phyloP scores from a whole-genome alignment of 2,329 filamentous ascomycete species.

The Trematosphaeria pertusa region DNA sequence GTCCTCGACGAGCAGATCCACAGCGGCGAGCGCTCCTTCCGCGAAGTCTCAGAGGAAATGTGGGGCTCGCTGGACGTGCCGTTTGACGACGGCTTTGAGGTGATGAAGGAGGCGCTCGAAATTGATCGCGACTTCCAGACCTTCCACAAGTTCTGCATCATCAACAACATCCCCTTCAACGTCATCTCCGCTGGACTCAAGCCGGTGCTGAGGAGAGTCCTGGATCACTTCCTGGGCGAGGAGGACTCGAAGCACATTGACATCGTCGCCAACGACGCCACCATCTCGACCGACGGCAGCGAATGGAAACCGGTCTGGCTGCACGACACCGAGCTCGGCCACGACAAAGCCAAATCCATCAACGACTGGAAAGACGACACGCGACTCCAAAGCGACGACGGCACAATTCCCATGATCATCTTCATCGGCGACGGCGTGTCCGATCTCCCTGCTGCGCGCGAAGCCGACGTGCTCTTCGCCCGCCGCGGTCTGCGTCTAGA shows the following conservation, averaged over 20 bases:
- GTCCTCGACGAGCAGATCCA: constrained; percentile 70
- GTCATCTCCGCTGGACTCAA: constrained; percentile 73
- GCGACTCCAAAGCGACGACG: constrained; percentile 63
- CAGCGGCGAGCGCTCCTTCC: constrained; percentile 69
- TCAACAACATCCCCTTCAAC: constrained; percentile 70
- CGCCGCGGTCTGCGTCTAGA: constrained; percentile 69
- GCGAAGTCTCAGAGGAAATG: constrained; percentile 75
- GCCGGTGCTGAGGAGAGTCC: constrained; percentile 66
- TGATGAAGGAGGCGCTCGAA: constrained; percentile 67
- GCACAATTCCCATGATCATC: constrained; percentile 69
- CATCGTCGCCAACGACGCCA: constrained; percentile 72
- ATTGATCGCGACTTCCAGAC: constrained; percentile 69
- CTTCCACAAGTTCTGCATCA: constrained; percentile 70
- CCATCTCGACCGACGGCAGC: constrained; percentile 62
- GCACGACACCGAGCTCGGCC: constrained; percentile 69
- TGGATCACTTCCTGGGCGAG: constrained; percentile 71
- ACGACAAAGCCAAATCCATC: constrained; percentile 72
- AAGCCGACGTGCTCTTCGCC: constrained; percentile 73
- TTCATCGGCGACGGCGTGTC: constrained; percentile 76
- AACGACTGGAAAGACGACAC: constrained; percentile 65
- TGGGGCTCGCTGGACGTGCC: constrained; percentile 71
- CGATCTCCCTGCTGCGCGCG: constrained; percentile 69
- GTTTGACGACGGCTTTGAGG: constrained; percentile 71
- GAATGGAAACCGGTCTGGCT: constrained; percentile 72
- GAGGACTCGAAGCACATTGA: constrained; percentile 66